Evolutionary conservation across 73 alveolate species (phyloP).

Genomic region (Stentor coeruleus): DNA sequence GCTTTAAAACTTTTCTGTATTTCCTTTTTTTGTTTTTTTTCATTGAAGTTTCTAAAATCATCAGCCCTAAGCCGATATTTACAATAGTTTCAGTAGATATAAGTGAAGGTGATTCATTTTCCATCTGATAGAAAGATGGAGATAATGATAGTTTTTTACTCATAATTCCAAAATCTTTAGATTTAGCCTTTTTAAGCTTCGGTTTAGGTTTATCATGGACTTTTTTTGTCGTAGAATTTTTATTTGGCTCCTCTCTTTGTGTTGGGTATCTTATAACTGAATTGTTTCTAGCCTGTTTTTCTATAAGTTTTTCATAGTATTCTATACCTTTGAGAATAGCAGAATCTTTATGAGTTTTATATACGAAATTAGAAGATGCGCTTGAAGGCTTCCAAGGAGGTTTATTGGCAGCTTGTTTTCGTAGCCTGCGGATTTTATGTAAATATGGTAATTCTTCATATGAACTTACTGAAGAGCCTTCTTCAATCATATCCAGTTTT

Average conservation of each 20-base stretch:
- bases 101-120: neutral
- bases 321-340: conserved; percentile 25
- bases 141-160: neutral
- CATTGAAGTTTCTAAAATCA: neutral
- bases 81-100: neutral
- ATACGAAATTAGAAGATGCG: neutral
- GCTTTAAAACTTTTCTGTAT: neutral
- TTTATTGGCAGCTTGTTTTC: neutral
- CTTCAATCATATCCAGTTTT: conserved; percentile 16
- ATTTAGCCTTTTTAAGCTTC: neutral
- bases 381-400: conserved; percentile 5
- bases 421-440: neutral
- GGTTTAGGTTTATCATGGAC: neutral
- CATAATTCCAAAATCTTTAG: neutral
- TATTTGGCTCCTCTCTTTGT: neutral
- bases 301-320: neutral
- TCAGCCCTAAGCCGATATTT: neutral
- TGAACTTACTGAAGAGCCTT: neutral
- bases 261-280: too few relatives aligned
- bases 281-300: neutral
- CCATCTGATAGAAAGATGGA: neutral
- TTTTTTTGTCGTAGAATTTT: neutral
- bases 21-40: neutral
- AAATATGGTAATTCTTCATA: neutral
- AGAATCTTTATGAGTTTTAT: neutral